These are phyloP conservation scores for Dothiorella sarmentorum DNA, from an alignment of 2,329 filamentous ascomycete genomes.

Conservation along the genomic window DNA sequence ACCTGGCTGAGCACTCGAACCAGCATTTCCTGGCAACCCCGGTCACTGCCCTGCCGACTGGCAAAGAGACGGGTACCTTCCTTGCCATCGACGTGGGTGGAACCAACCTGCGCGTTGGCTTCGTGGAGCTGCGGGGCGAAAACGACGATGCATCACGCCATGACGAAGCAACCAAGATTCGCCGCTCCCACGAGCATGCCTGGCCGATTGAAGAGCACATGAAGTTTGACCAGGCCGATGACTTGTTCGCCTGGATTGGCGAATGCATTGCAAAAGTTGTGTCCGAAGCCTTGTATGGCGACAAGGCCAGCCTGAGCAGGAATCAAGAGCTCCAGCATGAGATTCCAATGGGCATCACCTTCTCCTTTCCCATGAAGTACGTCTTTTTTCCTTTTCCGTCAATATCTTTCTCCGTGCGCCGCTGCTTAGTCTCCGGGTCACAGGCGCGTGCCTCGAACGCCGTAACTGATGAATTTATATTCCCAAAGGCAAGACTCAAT, in stretches of 20 bases:
- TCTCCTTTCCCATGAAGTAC: slow-evolving; percentile 64
- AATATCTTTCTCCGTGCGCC: too few species aligned
- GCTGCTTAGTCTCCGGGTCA: too few species aligned
- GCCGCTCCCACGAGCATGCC: slow-evolving; percentile 62
- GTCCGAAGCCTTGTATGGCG: slow-evolving; percentile 54
- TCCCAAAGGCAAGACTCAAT: slow-evolving; percentile 53
- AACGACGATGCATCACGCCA: slow-evolving; percentile 30
- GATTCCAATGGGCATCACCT: slow-evolving; percentile 65
- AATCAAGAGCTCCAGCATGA: too few species aligned
- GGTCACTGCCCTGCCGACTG: slow-evolving; percentile 42
- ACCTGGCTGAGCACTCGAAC: slow-evolving; percentile 34
- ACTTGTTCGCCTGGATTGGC: slow-evolving; percentile 79
- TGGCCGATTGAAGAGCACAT: slow-evolving; percentile 73
- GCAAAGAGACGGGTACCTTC: slow-evolving; percentile 63
- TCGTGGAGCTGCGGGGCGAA: slow-evolving; percentile 58
- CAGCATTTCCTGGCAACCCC: slow-evolving; percentile 41
- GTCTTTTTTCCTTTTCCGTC: slow-evolving; percentile 19
- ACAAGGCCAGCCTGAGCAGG: slow-evolving; percentile 30
- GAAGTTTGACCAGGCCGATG: slow-evolving; percentile 70
- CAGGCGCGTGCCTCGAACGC: slow-evolving; percentile 20
- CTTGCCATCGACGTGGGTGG: slow-evolving; percentile 54
- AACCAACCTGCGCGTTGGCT: slow-evolving; percentile 66
- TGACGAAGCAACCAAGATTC: slow-evolving; percentile 42
- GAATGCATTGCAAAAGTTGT: slow-evolving; percentile 72
- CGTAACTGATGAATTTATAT: slow-evolving; percentile 22